A percentile compares a stretch with the other conserved stretches of the same genome.
Conservation (phyloP, 1,284 basidiomycete species). For the Agroathelia rolfsii region DNA sequence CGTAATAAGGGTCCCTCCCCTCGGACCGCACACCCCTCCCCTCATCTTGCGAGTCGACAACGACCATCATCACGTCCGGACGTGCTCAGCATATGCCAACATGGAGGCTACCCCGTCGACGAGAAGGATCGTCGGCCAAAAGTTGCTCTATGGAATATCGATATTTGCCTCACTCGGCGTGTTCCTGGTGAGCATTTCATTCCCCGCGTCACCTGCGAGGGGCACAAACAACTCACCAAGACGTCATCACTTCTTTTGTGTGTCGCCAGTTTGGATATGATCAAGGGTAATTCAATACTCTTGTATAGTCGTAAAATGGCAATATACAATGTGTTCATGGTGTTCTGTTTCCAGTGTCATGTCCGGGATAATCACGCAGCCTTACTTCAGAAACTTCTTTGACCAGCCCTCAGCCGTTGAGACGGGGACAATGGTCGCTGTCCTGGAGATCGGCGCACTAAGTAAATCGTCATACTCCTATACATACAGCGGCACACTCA, state of each 20-base stretch:
- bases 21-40: too few species aligned
- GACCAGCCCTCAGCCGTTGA: constrained; percentile 62
- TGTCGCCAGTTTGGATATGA: constrained; percentile 90
- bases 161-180: constrained; percentile 84
- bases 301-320: too few species aligned
- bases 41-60: too few species aligned
- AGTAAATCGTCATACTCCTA: neutral
- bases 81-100: too few species aligned
- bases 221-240: too few species aligned
- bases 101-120: too few species aligned
- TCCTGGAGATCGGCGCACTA: constrained; percentile 87
- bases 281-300: constrained; percentile 63
- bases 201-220: too few species aligned
- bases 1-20: too few species aligned
- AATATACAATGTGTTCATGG: constrained; percentile 21
- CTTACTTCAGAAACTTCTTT: constrained; percentile 81
- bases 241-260: constrained; percentile 14
- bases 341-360: constrained; percentile 49
- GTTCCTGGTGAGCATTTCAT: constrained; percentile 50
- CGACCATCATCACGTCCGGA: too few species aligned
- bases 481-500: constrained; percentile 8
- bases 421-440: constrained; percentile 84
- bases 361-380: constrained; percentile 91
- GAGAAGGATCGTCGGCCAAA: constrained; percentile 66
- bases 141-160: constrained; percentile 74